Evolutionary conservation across 306 rosid genomes (phyloP), one percentile per base, ranked within the genome.

Genomic region (Hippophae tibetana): DNA sequence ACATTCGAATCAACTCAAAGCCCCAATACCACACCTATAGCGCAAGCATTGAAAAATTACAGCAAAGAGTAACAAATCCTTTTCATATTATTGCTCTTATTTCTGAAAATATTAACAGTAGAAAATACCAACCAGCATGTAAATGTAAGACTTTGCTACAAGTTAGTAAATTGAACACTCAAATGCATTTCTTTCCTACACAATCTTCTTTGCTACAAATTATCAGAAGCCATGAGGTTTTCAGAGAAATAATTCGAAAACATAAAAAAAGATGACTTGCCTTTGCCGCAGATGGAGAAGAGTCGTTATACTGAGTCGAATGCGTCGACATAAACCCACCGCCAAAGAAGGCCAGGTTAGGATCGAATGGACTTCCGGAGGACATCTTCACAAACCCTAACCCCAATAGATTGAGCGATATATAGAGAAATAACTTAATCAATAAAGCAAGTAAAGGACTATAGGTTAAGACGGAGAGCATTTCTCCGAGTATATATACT

Each of bases 341-440:
- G 60, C 87, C 89, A 48, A 80, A 63, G 74, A 83, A 86, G 63
- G 81, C 73, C 49, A 81, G 8, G 50, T 61, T 7, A 47, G 76
- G 3, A 5, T 93, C 97, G 42, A 84, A 82, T 81, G 88, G 99
- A 70, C 80, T 75, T 63, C 78, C 23, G 42, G 95, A 86, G 67
- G 77, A 86, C 99, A 88, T 93, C 49, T 58, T 9, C 18, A 62
- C 61, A 84, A 78, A 68, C 74, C 74, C 53, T 52, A 58, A 72
- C 72, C 2, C 14, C 52, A 38, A 55, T 61, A 67, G 60, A 2
- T 27, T 27, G 38, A 27, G 38, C 38, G 38, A 27, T 27, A 27
- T 27, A 27, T 27, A 27, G 38, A 27, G 4, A 27, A 27, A 27
- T 27, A 27, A 27, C 2, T 1, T 1, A 27, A 27, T 2, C 2